Evolutionary conservation across 2,329 filamentous ascomycete species (phyloP), one percentile per base, ranked within the genome.

Genomic region (Xylariomycetidae sp.): DNA sequence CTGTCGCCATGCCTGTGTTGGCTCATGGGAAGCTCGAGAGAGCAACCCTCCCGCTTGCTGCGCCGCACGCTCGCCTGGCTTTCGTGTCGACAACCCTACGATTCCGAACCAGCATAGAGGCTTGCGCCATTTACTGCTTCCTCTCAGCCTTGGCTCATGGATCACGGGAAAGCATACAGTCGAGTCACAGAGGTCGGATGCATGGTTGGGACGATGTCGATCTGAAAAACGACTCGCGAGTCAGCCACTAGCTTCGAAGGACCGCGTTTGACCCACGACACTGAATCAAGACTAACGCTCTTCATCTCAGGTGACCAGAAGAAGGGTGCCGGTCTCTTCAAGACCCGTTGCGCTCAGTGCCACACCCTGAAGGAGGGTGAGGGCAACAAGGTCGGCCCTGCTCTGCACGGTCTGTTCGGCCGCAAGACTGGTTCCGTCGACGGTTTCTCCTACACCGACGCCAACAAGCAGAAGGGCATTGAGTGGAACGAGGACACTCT

Each of bases 311-410:
- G 88, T 76, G 88, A 95, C 68, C 59, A 74, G 60, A 88, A 89
- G 76, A 95, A 95, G 84, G 90, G 90, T 78, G 90, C 88, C 69
- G 85, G 82, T 76, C 86, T 96, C 64, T 96, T 96, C 87, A 95
- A 95, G 81, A 96, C 89, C 53, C 83, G 92, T 65, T 98, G 92
- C 75, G 85, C 86, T 52, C 88, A 95, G 74, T 98, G 92, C 85
- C 92, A 98, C 77, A 96, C 86, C 67, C 74, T 95, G 64, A 88
- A 93, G 69, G 76, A 74, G 47, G 83, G 76, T 57, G 92, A 90
- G 69, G 79, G 79, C 70, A 94, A 95, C 87, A 96, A 96, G 82
- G 86, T 95, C 68, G 92, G 92, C 63, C 92, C 92, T 59, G 88
- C 88, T 64, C 82, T 98, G 56, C 80, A 93, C 82, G 92, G 92